Evolutionary conservation across 73 alveolate genomes (phyloP).

Genomic region (Strombidium stylifer): DNA sequence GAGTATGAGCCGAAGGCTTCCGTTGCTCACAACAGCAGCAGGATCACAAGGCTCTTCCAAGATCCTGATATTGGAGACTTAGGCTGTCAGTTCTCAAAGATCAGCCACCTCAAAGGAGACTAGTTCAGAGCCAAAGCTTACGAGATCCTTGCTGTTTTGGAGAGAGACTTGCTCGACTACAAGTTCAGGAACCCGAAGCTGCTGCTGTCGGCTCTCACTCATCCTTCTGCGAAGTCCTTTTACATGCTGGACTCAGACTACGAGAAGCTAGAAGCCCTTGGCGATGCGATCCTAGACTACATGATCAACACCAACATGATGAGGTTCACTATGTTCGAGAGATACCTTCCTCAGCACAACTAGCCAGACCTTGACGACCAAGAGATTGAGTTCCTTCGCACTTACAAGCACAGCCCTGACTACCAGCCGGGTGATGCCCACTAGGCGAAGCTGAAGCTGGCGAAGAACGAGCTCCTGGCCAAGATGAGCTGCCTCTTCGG

Average conservation of each 20-base stretch:
- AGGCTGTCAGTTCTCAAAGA: background rate
- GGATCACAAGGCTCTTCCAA: background rate
- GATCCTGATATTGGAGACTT: no score
- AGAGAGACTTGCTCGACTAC: slow-evolving; percentile 21
- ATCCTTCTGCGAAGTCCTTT: slow-evolving; percentile 9
- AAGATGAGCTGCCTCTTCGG: slow-evolving; percentile 38
- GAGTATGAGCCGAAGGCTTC: background rate
- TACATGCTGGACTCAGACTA: slow-evolving; percentile 4
- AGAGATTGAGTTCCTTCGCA: no score
- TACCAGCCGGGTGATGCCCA: slow-evolving; percentile 37
- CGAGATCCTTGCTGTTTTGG: background rate
- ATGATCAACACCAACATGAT: slow-evolving; percentile 16
- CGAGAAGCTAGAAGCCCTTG: slow-evolving; percentile 62
- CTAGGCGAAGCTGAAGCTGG: slow-evolving; percentile 31
- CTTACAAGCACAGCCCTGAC: slow-evolving; percentile 6
- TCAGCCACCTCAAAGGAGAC: slow-evolving; percentile 26
- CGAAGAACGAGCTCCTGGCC: slow-evolving; percentile 52
- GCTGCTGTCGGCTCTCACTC: slow-evolving; percentile 47
- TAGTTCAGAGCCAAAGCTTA: background rate
- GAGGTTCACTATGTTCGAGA: slow-evolving; percentile 15
- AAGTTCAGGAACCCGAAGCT: slow-evolving; percentile 28
- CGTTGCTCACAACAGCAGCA: background rate
- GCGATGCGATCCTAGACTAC: slow-evolving; percentile 55
- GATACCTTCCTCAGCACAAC: slow-evolving; percentile 4
- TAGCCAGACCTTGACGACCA: no score